Conservation (phyloP, 2,329 filamentous ascomycete genomes). For the Aspergillus versicolor region DNA sequence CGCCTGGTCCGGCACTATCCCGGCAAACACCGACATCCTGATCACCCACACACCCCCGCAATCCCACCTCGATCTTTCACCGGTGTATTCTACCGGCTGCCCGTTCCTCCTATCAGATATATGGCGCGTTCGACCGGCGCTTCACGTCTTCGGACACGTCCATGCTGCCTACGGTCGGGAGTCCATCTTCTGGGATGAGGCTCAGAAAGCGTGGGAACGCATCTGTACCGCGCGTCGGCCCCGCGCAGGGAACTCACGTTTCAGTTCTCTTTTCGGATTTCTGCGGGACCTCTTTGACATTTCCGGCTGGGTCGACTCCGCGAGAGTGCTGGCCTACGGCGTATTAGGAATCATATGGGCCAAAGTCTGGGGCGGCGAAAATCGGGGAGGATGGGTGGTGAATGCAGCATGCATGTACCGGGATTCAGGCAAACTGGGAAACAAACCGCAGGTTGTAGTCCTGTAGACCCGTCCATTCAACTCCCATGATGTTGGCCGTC, state of each 20-base stretch:
- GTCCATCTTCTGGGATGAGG: conserved; percentile 70
- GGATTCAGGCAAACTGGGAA: conserved; percentile 35
- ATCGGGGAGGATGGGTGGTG: conserved; percentile 53
- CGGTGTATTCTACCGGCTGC: conserved; percentile 66
- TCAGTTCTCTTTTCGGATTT: conserved; percentile 27
- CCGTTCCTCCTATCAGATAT: conserved; percentile 68
- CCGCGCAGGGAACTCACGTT: conserved; percentile 23
- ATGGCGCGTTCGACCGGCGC: conserved; percentile 69
- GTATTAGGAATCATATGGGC: conserved; percentile 60
- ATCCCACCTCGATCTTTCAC: conserved; percentile 61
- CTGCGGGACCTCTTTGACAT: conserved; percentile 38
- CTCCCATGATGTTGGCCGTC: neutral
- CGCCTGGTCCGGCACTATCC: conserved; percentile 72
- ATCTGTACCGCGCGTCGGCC: conserved; percentile 48
- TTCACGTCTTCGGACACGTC: conserved; percentile 85
- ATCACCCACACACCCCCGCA: conserved; percentile 79
- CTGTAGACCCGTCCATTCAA: conserved; percentile 10
- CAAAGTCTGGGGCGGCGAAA: conserved; percentile 57
- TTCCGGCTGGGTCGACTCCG: conserved; percentile 48
- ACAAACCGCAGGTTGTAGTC: conserved; percentile 39
- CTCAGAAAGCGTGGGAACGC: conserved; percentile 70
- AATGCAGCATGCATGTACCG: conserved; percentile 56
- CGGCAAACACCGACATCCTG: conserved; percentile 71
- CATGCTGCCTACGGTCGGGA: conserved; percentile 73
- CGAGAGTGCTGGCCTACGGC: conserved; percentile 53